phyloP scores from a whole-genome alignment of 805 yeast genomes.

The Sporopachydermia lactativora region DNA sequence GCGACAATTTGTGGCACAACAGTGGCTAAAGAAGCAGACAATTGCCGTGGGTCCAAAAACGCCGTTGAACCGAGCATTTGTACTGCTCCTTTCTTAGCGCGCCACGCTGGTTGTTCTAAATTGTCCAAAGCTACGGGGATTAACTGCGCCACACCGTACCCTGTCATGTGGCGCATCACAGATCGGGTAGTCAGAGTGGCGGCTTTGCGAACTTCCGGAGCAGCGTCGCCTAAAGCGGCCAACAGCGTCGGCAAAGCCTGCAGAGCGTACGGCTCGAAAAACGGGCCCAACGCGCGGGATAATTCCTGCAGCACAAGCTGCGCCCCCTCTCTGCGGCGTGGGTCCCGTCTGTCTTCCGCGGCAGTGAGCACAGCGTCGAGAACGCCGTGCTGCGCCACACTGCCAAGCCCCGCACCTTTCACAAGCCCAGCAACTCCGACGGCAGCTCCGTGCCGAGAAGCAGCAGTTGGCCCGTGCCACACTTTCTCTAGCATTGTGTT shows the following conservation, averaged over 20 bases:
- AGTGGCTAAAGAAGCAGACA: slow-evolving; percentile 74
- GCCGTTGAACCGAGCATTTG: slow-evolving; percentile 97
- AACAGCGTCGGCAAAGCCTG: slow-evolving; percentile 75
- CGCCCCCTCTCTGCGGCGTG: slow-evolving; percentile 72
- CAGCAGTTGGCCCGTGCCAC: slow-evolving; percentile 32
- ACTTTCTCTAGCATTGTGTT: slow-evolving; percentile 46
- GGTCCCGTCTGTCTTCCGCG: slow-evolving; percentile 72
- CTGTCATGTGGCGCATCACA: slow-evolving; percentile 83
- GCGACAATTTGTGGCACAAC: slow-evolving; percentile 96
- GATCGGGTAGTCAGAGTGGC: slow-evolving; percentile 76
- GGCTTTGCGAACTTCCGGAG: slow-evolving; percentile 78
- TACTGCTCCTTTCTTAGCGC: slow-evolving; percentile 93
- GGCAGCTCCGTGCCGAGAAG: slow-evolving; percentile 82
- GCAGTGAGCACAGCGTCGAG: slow-evolving; percentile 67
- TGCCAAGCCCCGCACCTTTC: slow-evolving; percentile 75
- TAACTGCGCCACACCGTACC: slow-evolving; percentile 80
- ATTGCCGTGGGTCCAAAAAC: slow-evolving; percentile 85
- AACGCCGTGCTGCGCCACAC: slow-evolving; percentile 63
- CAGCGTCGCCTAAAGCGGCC: slow-evolving; percentile 71
- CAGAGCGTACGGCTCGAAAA: slow-evolving; percentile 88
- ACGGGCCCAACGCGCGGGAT: slow-evolving; percentile 58
- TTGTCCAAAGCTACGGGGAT: slow-evolving; percentile 84
- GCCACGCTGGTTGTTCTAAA: slow-evolving; percentile 84
- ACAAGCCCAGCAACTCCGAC: slow-evolving; percentile 92
- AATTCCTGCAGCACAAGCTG: slow-evolving; percentile 76